Evolutionary conservation across 768 basidiomycete species (phyloP).

Genomic region (Boletellus sp.): DNA sequence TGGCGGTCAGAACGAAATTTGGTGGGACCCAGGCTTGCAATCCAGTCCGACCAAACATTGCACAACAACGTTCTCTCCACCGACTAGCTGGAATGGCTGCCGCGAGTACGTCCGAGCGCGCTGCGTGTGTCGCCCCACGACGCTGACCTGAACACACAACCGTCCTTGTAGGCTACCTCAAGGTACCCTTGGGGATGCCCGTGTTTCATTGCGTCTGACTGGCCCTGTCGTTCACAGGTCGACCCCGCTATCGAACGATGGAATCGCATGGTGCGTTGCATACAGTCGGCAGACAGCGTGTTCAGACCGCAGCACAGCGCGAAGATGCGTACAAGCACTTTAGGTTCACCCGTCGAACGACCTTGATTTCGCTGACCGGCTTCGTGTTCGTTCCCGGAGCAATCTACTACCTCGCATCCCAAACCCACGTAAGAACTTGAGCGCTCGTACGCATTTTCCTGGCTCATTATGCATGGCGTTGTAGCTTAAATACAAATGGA

Average conservation of each 20-base stretch:
- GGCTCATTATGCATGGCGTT: slow-evolving; percentile 2
- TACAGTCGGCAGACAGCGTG: not conserved
- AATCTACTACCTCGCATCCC: slow-evolving; percentile 43
- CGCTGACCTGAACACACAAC: slow-evolving; percentile 7
- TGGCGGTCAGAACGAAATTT: slow-evolving; percentile 14
- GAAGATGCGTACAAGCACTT: slow-evolving; percentile 84
- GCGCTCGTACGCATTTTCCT: slow-evolving; percentile 17
- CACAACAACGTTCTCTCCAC: slow-evolving; percentile 27
- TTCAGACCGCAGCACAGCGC: slow-evolving; percentile 44
- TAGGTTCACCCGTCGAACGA: slow-evolving; percentile 68
- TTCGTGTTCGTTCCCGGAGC: slow-evolving; percentile 62
- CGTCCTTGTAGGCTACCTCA: slow-evolving; percentile 47
- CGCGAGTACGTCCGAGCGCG: slow-evolving; percentile 45
- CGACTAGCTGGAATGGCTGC: slow-evolving; percentile 57
- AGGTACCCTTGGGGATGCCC: slow-evolving; percentile 35
- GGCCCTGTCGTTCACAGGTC: slow-evolving; percentile 16
- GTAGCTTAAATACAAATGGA: slow-evolving; percentile 55
- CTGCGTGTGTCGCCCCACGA: not conserved
- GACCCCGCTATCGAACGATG: slow-evolving; percentile 66
- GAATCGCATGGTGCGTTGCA: slow-evolving; percentile 50
- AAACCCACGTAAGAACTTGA: slow-evolving; percentile 35
- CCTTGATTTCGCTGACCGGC: slow-evolving; percentile 59
- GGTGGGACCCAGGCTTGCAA: slow-evolving; percentile 2
- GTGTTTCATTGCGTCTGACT: not conserved
- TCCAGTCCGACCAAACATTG: slow-evolving; percentile 24